phyloP scores from a whole-genome alignment of 345 rosid species.

The Arabidopsis suecica region DNA sequence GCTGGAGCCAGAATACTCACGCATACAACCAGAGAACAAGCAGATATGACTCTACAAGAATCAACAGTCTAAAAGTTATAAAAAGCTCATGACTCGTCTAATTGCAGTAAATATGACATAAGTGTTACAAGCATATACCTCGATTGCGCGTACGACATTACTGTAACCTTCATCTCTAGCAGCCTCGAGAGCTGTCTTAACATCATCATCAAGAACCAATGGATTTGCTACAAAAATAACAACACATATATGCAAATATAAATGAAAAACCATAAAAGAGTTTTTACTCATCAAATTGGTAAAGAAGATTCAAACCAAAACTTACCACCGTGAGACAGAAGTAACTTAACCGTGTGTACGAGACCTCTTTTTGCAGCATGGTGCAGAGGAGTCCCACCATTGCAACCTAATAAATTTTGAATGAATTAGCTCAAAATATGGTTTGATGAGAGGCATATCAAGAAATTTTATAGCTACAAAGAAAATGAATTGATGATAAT shows the following conservation, averaged over 20 bases:
- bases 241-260: constrained; percentile 14
- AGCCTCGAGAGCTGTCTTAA: constrained; percentile 73
- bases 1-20: constrained; percentile 77
- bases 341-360: constrained; percentile 66
- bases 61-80: neutral
- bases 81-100: neutral
- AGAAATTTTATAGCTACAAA: too few relatives aligned
- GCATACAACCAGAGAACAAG: constrained; percentile 86
- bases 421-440: neutral
- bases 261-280: neutral
- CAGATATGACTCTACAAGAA: constrained; percentile 64
- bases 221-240: constrained; percentile 67
- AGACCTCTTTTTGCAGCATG: constrained; percentile 89
- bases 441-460: too few relatives aligned
- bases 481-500: neutral
- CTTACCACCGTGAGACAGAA: constrained; percentile 72
- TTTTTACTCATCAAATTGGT: neutral
- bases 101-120: neutral
- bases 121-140: constrained; percentile 55
- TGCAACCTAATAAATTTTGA: constrained; percentile 56
- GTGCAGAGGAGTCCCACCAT: constrained; percentile 85
- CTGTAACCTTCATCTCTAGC: constrained; percentile 67
- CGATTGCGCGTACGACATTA: constrained; percentile 78
- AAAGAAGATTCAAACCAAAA: neutral
- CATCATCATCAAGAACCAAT: constrained; percentile 68